Conservation (phyloP, 75 land plant species). For the Picea sitchensis region DNA sequence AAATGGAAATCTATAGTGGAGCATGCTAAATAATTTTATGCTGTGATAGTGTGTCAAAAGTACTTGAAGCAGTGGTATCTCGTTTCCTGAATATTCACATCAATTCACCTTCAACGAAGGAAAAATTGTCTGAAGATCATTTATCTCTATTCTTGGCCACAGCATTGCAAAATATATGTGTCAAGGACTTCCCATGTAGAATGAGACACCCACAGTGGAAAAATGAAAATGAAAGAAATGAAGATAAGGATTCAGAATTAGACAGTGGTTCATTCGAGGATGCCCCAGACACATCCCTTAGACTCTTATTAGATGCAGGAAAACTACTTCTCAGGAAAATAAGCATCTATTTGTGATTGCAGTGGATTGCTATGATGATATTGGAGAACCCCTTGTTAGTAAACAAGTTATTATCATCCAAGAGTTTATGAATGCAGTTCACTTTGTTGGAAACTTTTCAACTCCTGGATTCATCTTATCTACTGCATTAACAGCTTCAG, state of each 20-base stretch:
- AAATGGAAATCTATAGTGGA: conserved; percentile 95
- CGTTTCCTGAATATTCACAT: conserved; percentile 85
- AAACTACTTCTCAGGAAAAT: conserved; percentile 29
- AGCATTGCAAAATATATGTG: conserved; percentile 71
- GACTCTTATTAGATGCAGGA: conserved; percentile 21
- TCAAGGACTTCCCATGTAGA: conserved; percentile 42
- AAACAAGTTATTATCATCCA: too few species aligned
- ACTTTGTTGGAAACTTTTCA: too few species aligned
- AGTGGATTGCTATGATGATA: too few species aligned
- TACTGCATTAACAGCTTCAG: too few species aligned
- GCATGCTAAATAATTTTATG: conserved; percentile 86
- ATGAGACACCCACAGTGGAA: conserved; percentile 47
- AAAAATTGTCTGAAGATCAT: conserved; percentile 78
- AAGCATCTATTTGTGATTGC: conserved; percentile 28
- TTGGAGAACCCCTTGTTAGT: too few species aligned
- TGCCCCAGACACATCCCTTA: conserved; percentile 24
- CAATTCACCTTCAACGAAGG: conserved; percentile 72
- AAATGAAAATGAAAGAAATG: conserved; percentile 15
- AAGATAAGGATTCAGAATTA: conserved; percentile 30
- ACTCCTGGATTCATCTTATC: too few species aligned
- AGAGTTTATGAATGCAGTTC: too few species aligned
- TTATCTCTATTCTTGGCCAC: conserved; percentile 74
- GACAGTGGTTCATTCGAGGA: conserved; percentile 43
- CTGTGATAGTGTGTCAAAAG: conserved; percentile 92
- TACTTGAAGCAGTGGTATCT: conserved; percentile 89